A percentile compares a stretch with the other conserved stretches of the same genome.
These are phyloP conservation scores for Aspergillus nomiae DNA, from an alignment of 2,329 filamentous ascomycete species.

Conservation along the genomic window DNA sequence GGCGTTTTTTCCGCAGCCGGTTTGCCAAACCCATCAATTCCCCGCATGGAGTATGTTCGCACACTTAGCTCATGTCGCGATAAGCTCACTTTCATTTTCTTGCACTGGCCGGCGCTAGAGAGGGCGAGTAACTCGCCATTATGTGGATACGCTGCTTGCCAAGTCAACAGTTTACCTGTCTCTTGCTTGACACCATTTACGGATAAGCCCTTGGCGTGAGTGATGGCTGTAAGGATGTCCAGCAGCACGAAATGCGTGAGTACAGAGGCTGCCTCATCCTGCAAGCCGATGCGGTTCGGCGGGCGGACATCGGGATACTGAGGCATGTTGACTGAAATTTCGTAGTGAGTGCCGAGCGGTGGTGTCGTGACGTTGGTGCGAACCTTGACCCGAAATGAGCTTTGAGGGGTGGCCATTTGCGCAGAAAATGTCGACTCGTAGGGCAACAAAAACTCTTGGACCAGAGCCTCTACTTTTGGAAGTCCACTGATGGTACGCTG, in stretches of 20 bases:
- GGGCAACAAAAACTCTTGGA: slow-evolving; percentile 44
- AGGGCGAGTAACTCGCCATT: slow-evolving; percentile 36
- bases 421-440: slow-evolving; percentile 47
- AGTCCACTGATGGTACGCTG: slow-evolving; percentile 9
- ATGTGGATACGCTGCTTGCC: slow-evolving; percentile 37
- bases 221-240: slow-evolving; percentile 39
- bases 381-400: slow-evolving; percentile 41
- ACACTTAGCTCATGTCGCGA: slow-evolving; percentile 30
- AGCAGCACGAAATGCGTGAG: slow-evolving; percentile 40
- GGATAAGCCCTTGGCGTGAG: slow-evolving; percentile 8
- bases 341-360: slow-evolving; percentile 42
- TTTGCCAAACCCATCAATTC: slow-evolving; percentile 20
- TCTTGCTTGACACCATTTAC: neutral
- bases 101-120: slow-evolving; percentile 23
- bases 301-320: slow-evolving; percentile 34
- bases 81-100: slow-evolving; percentile 36
- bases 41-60: slow-evolving; percentile 20
- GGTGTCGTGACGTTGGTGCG: slow-evolving; percentile 37
- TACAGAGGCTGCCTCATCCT: slow-evolving; percentile 36
- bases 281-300: slow-evolving; percentile 34
- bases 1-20: slow-evolving; percentile 13
- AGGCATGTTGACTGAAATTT: slow-evolving; percentile 37
- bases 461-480: slow-evolving; percentile 41
- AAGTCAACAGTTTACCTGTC: slow-evolving; percentile 14
- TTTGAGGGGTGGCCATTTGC: slow-evolving; percentile 35